Conservation (phyloP, 495 filamentous ascomycete species). For the Penicillium coprophilum region DNA sequence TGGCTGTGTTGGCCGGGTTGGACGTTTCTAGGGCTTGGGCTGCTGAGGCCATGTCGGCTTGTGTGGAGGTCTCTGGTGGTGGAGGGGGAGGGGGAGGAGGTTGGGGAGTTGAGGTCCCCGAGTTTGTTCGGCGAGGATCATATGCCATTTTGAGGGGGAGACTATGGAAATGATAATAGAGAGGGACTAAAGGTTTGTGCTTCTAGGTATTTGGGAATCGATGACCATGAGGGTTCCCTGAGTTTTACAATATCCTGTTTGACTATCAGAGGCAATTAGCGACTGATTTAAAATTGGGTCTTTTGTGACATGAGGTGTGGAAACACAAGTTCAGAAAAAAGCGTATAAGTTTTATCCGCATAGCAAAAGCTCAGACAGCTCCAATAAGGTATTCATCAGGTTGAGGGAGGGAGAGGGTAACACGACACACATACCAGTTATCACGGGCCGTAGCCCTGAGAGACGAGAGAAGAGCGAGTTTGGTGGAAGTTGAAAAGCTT, state of each 20-base stretch:
- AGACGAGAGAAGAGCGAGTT: conserved; percentile 26
- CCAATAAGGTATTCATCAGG: conserved; percentile 83
- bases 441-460: conserved; percentile 43
- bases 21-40: conserved; percentile 34
- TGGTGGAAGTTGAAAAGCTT: conserved; percentile 14
- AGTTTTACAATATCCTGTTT: conserved; percentile 42
- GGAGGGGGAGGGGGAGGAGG: conserved; percentile 50
- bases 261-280: conserved; percentile 32
- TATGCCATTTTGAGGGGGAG: conserved; percentile 46
- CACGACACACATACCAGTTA: conserved; percentile 35
- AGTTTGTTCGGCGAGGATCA: conserved; percentile 56
- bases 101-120: conserved; percentile 44
- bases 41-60: conserved; percentile 28
- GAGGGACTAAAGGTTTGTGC: conserved; percentile 8
- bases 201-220: conserved; percentile 10
- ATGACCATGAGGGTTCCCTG: conserved; percentile 40
- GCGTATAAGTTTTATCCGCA: conserved; percentile 54
- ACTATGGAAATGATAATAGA: conserved; percentile 21
- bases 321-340: conserved; percentile 37
- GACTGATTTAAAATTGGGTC: conserved; percentile 10
- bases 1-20: conserved; percentile 35
- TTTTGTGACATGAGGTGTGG: conserved; percentile 5
- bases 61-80: conserved; percentile 38
- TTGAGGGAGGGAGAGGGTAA: conserved; percentile 10
- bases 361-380: conserved; percentile 85